Base-by-base conservation (phyloP, 2,329 filamentous ascomycete species). In the Drechslerella dactyloides region DNA sequence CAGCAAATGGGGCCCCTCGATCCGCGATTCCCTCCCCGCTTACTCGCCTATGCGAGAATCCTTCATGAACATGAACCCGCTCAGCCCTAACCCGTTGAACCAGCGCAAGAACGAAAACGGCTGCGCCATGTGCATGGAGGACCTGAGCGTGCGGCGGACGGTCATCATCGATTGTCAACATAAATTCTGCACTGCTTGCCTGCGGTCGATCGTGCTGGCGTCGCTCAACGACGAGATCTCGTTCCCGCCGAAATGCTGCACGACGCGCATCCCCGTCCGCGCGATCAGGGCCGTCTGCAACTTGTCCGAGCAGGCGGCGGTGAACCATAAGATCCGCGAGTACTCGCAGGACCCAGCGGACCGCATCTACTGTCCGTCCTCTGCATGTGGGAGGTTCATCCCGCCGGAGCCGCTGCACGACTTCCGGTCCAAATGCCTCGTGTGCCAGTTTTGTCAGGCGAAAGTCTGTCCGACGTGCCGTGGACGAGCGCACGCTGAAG, bases 51-150 rank as follows among this genome's bases (percentile, higher is more conserved):
- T 70, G 66, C 63, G 66, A 27, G 66, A 70, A 17, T 70, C 66
- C n/a, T 70, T 70, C 60, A 33, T 64, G 27, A 51, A 42, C n/a
- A n/a, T n/a, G n/a, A n/a, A n/a, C n/a, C n/a, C n/a, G n/a, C n/a
- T n/a, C n/a, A n/a, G n/a, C n/a, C n/a, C n/a, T n/a, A n/a, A n/a
- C 6, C 51, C 30, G 4, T 10, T 63, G 6, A 69, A 44, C 27
- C 40, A 58, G 17, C 42, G 59, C 23, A 70, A 70, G 30, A 70
- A 70, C 46, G 66, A 70, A 0, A 59, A 10, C 21, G 44, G 54
- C 33, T 70, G 66, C n/a, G 53, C 66, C 27, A 70, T 70, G 66
- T 70, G 66, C 37, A 70, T 64, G 59, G 66, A 70, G 59, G 66
- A 70, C 21, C 27, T 70, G 37, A 59, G 52, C 19, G 59, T 55